Evolutionary conservation across 192 early-diverging fungal species (phyloP).

Genomic region (Dissophora ornata): DNA sequence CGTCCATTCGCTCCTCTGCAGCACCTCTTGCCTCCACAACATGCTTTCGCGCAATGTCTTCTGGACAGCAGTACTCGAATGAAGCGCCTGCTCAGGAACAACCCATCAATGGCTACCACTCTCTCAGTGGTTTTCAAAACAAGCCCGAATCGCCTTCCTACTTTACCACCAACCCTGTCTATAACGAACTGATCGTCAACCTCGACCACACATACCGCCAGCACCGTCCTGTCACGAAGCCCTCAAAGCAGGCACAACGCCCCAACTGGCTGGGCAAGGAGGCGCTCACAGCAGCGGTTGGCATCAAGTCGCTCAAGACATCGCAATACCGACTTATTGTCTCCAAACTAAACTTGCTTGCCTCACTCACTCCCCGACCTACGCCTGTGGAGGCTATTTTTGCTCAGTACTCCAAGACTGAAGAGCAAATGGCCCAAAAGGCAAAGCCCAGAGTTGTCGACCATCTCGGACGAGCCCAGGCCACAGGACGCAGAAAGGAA

Average conservation of each 20-base stretch:
- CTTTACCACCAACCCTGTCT: constrained; percentile 88
- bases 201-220: constrained; percentile 66
- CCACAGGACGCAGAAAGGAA: constrained; percentile 84
- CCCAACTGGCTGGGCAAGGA: constrained; percentile 55
- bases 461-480: constrained; percentile 77
- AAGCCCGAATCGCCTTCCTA: constrained; percentile 81
- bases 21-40: constrained; percentile 1
- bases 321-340: constrained; percentile 65
- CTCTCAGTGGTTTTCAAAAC: constrained; percentile 45
- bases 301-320: constrained; percentile 59
- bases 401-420: constrained; percentile 39
- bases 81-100: constrained; percentile 9
- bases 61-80: not conserved
- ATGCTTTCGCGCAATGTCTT: constrained; percentile 14
- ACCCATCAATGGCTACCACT: constrained; percentile 20
- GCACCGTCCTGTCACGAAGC: constrained; percentile 30
- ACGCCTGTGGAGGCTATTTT: constrained; percentile 48
- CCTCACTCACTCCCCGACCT: constrained; percentile 51
- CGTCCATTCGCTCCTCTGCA: not conserved
- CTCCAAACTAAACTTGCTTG: constrained; percentile 60
- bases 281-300: constrained; percentile 54
- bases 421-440: constrained; percentile 47
- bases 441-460: constrained; percentile 66
- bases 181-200: constrained; percentile 78
- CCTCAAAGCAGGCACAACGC: constrained; percentile 25